Evolutionary conservation across 208 protist genomes (phyloP), one percentile per base, ranked within the genome.

Genomic region (Borovskyia barvae): DNA sequence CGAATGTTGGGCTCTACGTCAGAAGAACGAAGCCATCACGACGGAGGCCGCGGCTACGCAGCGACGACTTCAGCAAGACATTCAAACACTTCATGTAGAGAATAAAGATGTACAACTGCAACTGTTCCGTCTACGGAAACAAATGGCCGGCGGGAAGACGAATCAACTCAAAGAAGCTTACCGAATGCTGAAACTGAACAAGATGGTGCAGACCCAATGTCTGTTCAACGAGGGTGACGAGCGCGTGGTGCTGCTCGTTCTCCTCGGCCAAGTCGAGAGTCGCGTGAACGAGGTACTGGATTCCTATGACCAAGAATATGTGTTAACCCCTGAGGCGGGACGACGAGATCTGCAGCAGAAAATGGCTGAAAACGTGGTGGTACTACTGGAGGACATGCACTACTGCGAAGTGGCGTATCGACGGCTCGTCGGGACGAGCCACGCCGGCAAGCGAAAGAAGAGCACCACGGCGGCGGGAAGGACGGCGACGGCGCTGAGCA

Each of bases 31-130:
- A 28, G 41, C 46, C 30, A 40, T 73, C 29, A 45, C 69, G 48
- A 5, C 52, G 20, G 41, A 70, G 15, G 41, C 71, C 28, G 47
- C 62, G 24, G n/a, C 53, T 5, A 35, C 72, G 22, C 50, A 75
- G 12, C 47, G 52, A 7, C 66, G 57, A 9, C 61, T 79, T 32
- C 79, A 88, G 29, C 65, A 79, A 33, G 80, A 92, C 1, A 54
- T 84, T 12, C 77, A 82, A 51, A 71, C 48, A 5, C 63, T 93
- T n/a, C 77, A 79, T 33, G 75, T 90, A 19, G 90, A 96, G 52
- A 93, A 91, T 67, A 92, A 93, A 49, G 87, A 96, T 40, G 71
- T 93, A 66, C 86, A 96, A 37, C 69, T 93, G 17, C 86, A 87
- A 42, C 58, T 96, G 30, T 96, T 87, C 52, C 79, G 82, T 9